These are phyloP conservation scores for Eragrostis curvula DNA, from an alignment of 176 grass and related monocot species.

Conservation along the genomic window DNA sequence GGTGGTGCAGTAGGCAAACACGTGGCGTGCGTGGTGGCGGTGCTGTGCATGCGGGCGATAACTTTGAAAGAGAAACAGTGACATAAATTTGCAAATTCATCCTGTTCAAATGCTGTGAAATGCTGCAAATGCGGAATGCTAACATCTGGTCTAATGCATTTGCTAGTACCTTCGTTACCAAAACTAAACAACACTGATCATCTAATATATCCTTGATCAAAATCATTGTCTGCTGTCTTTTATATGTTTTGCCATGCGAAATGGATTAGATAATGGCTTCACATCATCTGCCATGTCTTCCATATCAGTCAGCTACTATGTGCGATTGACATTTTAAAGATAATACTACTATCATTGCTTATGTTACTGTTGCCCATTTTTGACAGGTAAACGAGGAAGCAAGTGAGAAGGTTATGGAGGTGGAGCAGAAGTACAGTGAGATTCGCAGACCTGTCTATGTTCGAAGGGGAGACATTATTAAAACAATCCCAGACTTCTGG, in stretches of 20 bases:
- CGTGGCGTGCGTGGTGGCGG: neutral
- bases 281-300: neutral
- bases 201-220: neutral
- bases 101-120: neutral
- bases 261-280: neutral
- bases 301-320: neutral
- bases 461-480: slow-evolving; percentile 80
- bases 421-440: slow-evolving; percentile 96
- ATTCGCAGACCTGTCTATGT: slow-evolving; percentile 84
- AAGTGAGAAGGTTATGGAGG: slow-evolving; percentile 90
- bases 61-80: neutral
- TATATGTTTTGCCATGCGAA: neutral
- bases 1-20: neutral
- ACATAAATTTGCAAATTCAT: neutral
- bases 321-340: neutral
- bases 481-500: slow-evolving; percentile 91
- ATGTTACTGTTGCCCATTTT: slow-evolving; percentile 29
- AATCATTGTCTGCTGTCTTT: neutral
- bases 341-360: neutral
- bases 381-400: slow-evolving; percentile 93
- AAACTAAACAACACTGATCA: neutral
- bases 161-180: neutral
- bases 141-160: neutral
- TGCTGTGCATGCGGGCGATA: neutral
- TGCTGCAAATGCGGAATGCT: neutral